These are phyloP conservation scores for Pichia sp. DNA, from an alignment of 1,139 yeast genomes.

Conservation along the genomic window DNA sequence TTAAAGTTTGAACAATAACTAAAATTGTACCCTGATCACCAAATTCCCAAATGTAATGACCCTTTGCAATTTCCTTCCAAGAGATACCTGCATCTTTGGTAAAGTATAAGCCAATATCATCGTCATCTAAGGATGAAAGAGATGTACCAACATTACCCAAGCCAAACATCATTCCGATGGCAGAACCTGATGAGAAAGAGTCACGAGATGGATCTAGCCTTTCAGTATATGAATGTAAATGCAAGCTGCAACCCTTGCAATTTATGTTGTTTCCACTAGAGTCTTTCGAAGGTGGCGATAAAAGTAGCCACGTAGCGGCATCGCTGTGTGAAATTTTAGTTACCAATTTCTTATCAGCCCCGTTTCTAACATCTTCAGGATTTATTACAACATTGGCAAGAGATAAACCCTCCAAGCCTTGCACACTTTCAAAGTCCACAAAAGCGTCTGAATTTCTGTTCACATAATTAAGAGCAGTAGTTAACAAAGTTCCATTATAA, in stretches of 20 bases:
- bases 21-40: slow-evolving; percentile 93
- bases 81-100: slow-evolving; percentile 85
- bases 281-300: slow-evolving; percentile 65
- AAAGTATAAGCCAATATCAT: slow-evolving; percentile 51
- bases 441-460: slow-evolving; percentile 70
- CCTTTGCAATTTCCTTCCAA: slow-evolving; percentile 76
- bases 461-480: slow-evolving; percentile 63
- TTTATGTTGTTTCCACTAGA: slow-evolving; percentile 56
- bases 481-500: slow-evolving; percentile 93
- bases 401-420: slow-evolving; percentile 84
- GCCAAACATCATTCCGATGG: slow-evolving; percentile 80
- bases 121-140: slow-evolving; percentile 44
- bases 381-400: slow-evolving; percentile 67
- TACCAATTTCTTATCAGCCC: slow-evolving; percentile 49
- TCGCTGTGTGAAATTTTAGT: slow-evolving; percentile 83
- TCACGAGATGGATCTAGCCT: slow-evolving; percentile 72
- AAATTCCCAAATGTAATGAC: slow-evolving; percentile 86
- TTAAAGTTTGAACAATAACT: slow-evolving; percentile 59
- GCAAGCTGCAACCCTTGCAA: slow-evolving; percentile 64
- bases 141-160: slow-evolving; percentile 83
- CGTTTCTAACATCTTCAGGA: slow-evolving; percentile 37
- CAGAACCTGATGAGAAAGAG: slow-evolving; percentile 83
- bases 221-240: slow-evolving; percentile 89
- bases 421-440: slow-evolving; percentile 85
- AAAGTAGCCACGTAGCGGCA: slow-evolving; percentile 80